These are phyloP conservation scores for Mortierella claussenii DNA, from an alignment of 192 early-diverging fungal genomes.

Conservation along the genomic window DNA sequence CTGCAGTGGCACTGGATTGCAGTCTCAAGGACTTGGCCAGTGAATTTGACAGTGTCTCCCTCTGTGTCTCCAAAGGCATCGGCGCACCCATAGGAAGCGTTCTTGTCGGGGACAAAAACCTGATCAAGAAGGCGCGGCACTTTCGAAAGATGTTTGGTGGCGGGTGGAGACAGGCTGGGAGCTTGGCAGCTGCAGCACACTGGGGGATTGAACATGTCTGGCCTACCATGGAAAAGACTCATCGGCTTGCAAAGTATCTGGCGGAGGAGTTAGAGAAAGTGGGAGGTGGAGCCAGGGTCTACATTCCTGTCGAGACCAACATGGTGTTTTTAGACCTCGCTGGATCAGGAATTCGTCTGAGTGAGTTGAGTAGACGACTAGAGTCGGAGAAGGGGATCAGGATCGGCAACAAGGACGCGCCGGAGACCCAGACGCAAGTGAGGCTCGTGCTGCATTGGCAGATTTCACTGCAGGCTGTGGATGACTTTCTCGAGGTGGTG, in stretches of 20 bases:
- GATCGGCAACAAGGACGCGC: constrained; percentile 59
- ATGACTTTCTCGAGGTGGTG: constrained; percentile 57
- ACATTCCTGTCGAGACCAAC: constrained; percentile 81
- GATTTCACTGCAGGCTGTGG: constrained; percentile 63
- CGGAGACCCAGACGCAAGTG: constrained; percentile 45
- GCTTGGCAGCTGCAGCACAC: constrained; percentile 79
- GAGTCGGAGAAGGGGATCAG: constrained; percentile 37
- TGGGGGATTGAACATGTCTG: constrained; percentile 80
- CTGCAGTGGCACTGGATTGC: constrained; percentile 73
- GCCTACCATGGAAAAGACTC: constrained; percentile 76
- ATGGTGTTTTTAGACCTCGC: constrained; percentile 82
- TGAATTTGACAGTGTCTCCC: constrained; percentile 88
- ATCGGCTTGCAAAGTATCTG: constrained; percentile 69
- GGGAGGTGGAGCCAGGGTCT: constrained; percentile 66
- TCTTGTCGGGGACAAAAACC: constrained; percentile 72
- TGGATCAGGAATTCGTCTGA: constrained; percentile 27
- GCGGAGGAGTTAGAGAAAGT: constrained; percentile 63
- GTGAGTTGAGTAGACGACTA: constrained; percentile 29
- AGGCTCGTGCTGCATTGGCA: constrained; percentile 81
- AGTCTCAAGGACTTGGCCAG: constrained; percentile 69
- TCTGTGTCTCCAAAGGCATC: constrained; percentile 93
- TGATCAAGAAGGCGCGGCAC: constrained; percentile 83
- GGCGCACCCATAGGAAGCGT: constrained; percentile 92
- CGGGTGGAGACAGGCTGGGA: constrained; percentile 93
- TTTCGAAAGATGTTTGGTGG: constrained; percentile 94